Evolutionary conservation across 768 basidiomycete species (phyloP).

Genomic region (Boletellus emodensis): DNA sequence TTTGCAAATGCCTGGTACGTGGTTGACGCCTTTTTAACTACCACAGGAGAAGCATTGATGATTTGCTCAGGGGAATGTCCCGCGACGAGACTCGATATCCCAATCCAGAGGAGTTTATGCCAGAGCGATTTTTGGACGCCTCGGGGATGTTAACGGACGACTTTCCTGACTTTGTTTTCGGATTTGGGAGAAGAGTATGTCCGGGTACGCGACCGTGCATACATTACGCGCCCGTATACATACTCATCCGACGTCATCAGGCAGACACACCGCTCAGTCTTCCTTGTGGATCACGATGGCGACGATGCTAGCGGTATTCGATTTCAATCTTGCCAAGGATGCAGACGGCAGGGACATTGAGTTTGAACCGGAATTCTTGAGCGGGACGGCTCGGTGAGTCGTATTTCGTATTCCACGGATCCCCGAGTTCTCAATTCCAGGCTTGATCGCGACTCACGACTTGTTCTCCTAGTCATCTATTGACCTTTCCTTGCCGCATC

Average conservation of each 20-base stretch:
- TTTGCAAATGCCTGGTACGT: conserved; percentile 14
- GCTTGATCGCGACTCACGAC: neutral
- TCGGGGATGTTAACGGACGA: conserved; percentile 10
- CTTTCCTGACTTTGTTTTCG: conserved; percentile 9
- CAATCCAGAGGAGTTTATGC: conserved; percentile 11
- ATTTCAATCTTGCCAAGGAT: conserved; percentile 14
- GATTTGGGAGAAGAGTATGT: conserved; percentile 16
- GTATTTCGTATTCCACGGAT: no score
- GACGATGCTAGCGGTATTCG: conserved; percentile 22
- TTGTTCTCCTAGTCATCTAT: conserved; percentile 1
- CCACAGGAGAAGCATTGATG: no score
- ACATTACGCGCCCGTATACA: no score
- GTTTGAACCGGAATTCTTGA: neutral
- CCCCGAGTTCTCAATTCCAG: no score
- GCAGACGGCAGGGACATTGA: conserved; percentile 1
- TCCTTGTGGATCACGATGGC: conserved; percentile 11
- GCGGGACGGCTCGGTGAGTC: neutral
- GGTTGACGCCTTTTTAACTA: neutral
- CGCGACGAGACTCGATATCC: conserved; percentile 20
- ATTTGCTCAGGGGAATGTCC: conserved; percentile 14
- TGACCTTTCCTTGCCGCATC: conserved; percentile 17
- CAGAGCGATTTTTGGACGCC: conserved; percentile 10
- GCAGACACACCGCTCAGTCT: conserved; percentile 4
- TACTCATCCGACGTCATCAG: neutral
- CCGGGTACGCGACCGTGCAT: conserved; percentile 4